Evolutionary conservation across 805 yeast species (phyloP), one percentile per base, ranked within the genome.

Genomic region (Lipomyces japonicus): DNA sequence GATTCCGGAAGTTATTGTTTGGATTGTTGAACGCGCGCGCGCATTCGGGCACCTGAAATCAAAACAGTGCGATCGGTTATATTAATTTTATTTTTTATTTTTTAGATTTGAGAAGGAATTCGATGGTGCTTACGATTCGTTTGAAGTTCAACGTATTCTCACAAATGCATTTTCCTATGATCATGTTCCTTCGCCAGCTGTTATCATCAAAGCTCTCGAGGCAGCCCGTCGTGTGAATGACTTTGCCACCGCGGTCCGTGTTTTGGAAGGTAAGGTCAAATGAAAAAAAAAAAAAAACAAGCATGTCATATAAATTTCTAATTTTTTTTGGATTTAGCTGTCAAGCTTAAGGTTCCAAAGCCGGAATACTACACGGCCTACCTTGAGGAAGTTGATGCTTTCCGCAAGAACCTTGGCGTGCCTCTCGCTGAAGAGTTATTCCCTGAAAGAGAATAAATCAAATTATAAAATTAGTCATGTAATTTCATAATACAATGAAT

Each of bases 181-280:
- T 75, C 81, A 93, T 72, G 98, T 93, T 50, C 98, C 98, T 61
- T 91, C 98, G 26, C 98, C 98, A 61, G 80, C 85, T 56, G 97
- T 93, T 57, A 79, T 93, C 67, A 96, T 87, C 74, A 86, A 85
- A 74, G 98, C 98, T 42, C 78, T 93, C 68, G 82, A 86, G 75
- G 98, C 98, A 42, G 90, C 97, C 64, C 90, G 98, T 82, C 87
- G 97, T 75, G 97, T 93, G 62, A 88, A 93, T 74, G 98, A 93
- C 76, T 87, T 87, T 75, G 96, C 98, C 55, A 90, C 97, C 53
- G 98, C 98, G 49, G 93, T 89, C 62, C 86, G 98, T 76, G 96
- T 95, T 50, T 93, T 93, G 65, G 98, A 91, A 78, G 97, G 95
- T 46, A 39, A 16, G 46, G n/a, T 2, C 2, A 16, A 28, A 19